Percentiles rank a stretch among this genome's conserved stretches.
Conservation (phyloP, 306 rosid species). For the Mimosa pudica region DNA sequence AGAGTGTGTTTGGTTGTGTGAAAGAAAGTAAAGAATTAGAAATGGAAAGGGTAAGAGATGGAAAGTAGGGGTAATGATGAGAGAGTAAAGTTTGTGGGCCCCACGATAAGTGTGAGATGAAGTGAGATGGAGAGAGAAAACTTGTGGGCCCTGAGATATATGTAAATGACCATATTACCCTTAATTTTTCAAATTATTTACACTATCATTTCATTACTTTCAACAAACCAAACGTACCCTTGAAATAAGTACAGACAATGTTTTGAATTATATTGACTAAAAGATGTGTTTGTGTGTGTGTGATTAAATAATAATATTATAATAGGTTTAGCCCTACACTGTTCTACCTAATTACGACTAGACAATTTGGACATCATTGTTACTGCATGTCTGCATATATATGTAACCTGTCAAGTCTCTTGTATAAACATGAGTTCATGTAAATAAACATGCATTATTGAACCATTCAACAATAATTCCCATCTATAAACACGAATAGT, state of each 20-base stretch:
- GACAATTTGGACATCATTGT: conserved; percentile 44
- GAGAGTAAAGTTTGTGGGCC: too few species aligned
- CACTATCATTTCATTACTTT: too few species aligned
- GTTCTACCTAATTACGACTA: conserved; percentile 47
- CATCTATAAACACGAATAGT: conserved; percentile 12
- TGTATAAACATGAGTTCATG: background rate
- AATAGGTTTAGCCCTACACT: conserved; percentile 29
- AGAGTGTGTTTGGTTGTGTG: too few species aligned
- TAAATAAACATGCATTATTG: conserved; percentile 29
- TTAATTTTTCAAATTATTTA: too few species aligned
- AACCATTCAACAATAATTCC: conserved; percentile 26
- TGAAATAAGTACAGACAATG: conserved; percentile 32
- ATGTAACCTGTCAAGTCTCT: conserved; percentile 23
- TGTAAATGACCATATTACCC: too few species aligned
- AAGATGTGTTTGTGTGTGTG: conserved; percentile 5
- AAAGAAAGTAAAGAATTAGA: too few species aligned
- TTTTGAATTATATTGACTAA: conserved; percentile 6
- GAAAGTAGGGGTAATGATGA: too few species aligned
- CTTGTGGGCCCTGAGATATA: too few species aligned
- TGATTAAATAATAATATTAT: conserved; percentile 10
- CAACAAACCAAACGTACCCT: too few species aligned
- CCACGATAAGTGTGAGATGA: too few species aligned
- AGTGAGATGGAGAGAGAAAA: too few species aligned
- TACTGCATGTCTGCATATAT: background rate
- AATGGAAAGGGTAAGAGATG: too few species aligned